Evolutionary conservation across 257 asterid genomes (phyloP).

Genomic region (Solanum bukasovii): DNA sequence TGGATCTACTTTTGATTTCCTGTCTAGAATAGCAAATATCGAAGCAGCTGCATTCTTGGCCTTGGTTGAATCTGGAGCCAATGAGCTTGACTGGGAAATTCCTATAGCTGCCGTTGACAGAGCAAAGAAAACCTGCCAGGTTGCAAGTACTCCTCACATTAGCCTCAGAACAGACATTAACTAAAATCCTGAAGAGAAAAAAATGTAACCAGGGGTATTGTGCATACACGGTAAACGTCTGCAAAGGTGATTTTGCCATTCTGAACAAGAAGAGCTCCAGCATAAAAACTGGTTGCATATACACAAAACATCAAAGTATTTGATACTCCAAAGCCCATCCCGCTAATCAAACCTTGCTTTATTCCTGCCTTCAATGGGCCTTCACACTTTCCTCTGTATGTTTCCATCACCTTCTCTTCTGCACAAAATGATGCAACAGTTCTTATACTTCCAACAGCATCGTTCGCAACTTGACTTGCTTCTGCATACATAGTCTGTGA

Average conservation of each 20-base stretch:
- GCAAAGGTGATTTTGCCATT: conserved; percentile 54
- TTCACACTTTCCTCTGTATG: background rate
- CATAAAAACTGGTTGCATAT: conserved; percentile 78
- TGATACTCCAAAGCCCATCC: conserved; percentile 65
- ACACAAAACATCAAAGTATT: conserved; percentile 45
- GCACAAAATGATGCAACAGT: background rate
- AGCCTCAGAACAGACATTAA: background rate
- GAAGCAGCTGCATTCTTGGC: conserved; percentile 83
- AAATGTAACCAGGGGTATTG: background rate
- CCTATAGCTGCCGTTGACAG: conserved; percentile 72
- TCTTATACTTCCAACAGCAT: conserved; percentile 1
- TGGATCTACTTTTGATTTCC: conserved; percentile 64
- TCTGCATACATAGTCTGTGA: background rate
- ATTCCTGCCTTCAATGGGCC: background rate
- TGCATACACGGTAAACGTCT: conserved; percentile 67
- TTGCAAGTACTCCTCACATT: background rate
- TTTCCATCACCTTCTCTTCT: conserved; percentile 1
- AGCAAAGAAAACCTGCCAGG: conserved; percentile 77
- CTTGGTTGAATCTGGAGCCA: conserved; percentile 84
- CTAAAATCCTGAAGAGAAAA: background rate
- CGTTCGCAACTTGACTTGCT: background rate
- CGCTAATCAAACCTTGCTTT: background rate
- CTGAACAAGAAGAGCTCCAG: conserved; percentile 72
- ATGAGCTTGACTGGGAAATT: conserved; percentile 75
- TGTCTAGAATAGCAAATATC: conserved; percentile 57